phyloP scores from a whole-genome alignment of 148 eudicot genomes.

The Diospyros lotus region DNA sequence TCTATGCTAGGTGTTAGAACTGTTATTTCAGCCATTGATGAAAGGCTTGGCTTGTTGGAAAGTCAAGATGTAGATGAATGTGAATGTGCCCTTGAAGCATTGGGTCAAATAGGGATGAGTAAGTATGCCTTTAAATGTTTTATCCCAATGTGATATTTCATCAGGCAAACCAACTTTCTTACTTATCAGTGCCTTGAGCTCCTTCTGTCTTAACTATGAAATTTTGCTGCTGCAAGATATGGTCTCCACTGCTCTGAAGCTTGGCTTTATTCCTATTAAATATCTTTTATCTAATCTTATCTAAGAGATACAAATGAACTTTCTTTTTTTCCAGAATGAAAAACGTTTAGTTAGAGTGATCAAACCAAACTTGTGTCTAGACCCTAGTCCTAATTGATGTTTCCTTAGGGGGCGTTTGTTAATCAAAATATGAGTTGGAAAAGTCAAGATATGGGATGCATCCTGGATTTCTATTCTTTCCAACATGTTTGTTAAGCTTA shows the following conservation, averaged over 20 bases:
- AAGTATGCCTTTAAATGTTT: conserved; percentile 27
- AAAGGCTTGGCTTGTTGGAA: conserved; percentile 46
- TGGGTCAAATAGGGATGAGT: conserved; percentile 89
- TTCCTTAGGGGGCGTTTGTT: no score
- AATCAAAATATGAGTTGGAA: no score
- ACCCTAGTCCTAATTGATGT: no score
- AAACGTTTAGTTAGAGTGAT: neutral
- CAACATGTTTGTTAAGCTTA: no score
- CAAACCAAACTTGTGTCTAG: neutral
- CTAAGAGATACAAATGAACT: neutral
- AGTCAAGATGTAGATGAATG: conserved; percentile 68
- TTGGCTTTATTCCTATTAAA: neutral
- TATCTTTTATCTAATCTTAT: neutral
- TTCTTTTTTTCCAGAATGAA: neutral
- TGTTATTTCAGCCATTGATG: conserved; percentile 58
- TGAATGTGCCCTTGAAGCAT: conserved; percentile 86
- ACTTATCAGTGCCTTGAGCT: neutral
- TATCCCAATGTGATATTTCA: neutral
- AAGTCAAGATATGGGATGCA: no score
- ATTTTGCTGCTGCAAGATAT: neutral
- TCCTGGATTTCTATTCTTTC: no score
- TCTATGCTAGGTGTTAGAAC: conserved; percentile 44
- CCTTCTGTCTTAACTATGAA: neutral
- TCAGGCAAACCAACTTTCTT: neutral
- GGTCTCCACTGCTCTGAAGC: neutral